Evolutionary conservation across 148 eudicot species (phyloP), one percentile per base, ranked within the genome.

Genomic region (Pharnaceum exiguum): DNA sequence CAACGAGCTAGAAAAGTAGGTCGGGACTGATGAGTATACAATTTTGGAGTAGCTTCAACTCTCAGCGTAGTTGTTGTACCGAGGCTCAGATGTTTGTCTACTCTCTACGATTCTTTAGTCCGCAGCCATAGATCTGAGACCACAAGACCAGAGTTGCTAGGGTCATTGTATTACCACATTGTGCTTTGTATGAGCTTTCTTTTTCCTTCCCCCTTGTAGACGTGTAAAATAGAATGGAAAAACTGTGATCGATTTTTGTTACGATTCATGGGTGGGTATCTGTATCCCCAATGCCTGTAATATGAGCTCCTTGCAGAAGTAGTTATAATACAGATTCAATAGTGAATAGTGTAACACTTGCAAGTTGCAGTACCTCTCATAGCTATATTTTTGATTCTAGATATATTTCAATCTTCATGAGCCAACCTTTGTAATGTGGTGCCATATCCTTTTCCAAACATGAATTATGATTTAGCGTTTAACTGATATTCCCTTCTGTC

Each of bases 1-100:
- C 74, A 69, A 36, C 91, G 83, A 17, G 79, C 80, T 31, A 74
- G 97, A 70, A 86, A 76, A 70, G 85, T 76, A 67, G 95, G 97
- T 16, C 84, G 87, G 23, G 27, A 56, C 48, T 58, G 59, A 57
- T 40, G 37, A 18, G 12, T 56, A 42, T 51, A 37, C 52, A 42
- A 33, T 49, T 49, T 63, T 70, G 57, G 35, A 37, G 29, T 28
- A 35, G 13, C 15, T 54, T 2, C 10, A 29, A 25, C 29, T 24
- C 30, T 26, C 25, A 54, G 39, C 36, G 46, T 55, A 47, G 57
- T 49, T 47, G 57, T 28, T 55, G 56, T 55, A 37, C 44, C 47
- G 49, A 56, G n/a, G 58, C 26, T 27, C 22, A 23, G 59, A 49
- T 47, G 19, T 32, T 51, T 16, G 52, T 55, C 29, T 35, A 50